Evolutionary conservation across 148 eudicot genomes (phyloP), one percentile per base, ranked within the genome.

Genomic region (Drosera capensis): DNA sequence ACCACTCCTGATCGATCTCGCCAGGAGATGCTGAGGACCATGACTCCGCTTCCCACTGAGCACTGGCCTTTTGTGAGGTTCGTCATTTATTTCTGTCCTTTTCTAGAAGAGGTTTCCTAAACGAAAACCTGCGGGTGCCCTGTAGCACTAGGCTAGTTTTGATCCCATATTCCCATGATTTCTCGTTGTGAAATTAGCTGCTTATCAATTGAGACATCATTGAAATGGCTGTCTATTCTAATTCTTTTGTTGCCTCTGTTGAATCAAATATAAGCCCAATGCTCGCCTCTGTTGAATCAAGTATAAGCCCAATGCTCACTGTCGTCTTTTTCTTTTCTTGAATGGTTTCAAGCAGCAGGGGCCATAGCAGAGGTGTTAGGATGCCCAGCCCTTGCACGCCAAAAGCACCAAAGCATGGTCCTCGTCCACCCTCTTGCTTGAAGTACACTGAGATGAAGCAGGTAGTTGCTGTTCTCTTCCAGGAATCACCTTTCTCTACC

Each of bases 401-500:
- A 18, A 84, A 80, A 77, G 99, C 97, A 35, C 97, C 97, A 9
- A 80, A 64, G 64, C 97, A 84, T 54, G 97, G 95, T 42, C 87
- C 87, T 30, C 73, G 97, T 0, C 95, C 85, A 21, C 85, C 87
- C 26, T 74, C 79, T 37, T 69, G 87, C 60, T 41, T 84, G 51
- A 90, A 83, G 67, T 65, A 67, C 35, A 47, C 79, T 3, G 97
- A 90, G 65, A 78, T 78, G 88, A 71, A 73, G 49, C 99, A 73
- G 58, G 72, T 78, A 60, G 81, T 88, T 39, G 95, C 92, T 29
- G 95, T 78, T 60, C 75, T 90, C 24, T 90, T 90, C 59, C 95
- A 78, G 65, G 95, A 90, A 56, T 50, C 85, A 7, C 46, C 93
- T 24, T 68, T 75, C 20, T 67, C 97, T 62, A 54, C 92, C 15